Evolutionary conservation across 495 filamentous ascomycete species (phyloP).

Genomic region (Lophiostoma macrostomum): DNA sequence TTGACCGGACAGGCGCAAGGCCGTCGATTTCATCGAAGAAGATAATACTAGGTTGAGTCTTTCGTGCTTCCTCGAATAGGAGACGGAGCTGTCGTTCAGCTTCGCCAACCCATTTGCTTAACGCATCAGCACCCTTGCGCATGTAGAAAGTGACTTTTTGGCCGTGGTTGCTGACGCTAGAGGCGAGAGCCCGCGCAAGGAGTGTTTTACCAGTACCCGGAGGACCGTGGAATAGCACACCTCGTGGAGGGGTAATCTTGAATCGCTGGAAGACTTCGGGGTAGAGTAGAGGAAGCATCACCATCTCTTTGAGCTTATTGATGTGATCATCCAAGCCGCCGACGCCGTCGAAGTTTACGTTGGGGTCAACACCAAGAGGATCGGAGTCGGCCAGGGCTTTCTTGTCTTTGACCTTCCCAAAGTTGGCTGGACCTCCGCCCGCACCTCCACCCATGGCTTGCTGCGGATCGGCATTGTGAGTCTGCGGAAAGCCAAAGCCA

Average conservation of each 20-base stretch:
- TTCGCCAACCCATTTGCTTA: slow-evolving; percentile 99
- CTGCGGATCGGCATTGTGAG: slow-evolving; percentile 62
- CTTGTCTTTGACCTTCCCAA: slow-evolving; percentile 85
- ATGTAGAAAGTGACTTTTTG: slow-evolving; percentile 98
- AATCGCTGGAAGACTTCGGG: slow-evolving; percentile 92
- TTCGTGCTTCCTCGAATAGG: slow-evolving; percentile 92
- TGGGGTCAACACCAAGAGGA: slow-evolving; percentile 85
- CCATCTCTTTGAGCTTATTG: slow-evolving; percentile 97
- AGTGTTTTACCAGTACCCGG: slow-evolving; percentile 97
- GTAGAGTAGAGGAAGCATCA: slow-evolving; percentile 86
- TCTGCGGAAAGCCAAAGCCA: slow-evolving; percentile 56
- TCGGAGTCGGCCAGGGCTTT: slow-evolving; percentile 84
- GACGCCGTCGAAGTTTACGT: slow-evolving; percentile 87
- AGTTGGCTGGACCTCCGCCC: slow-evolving; percentile 72
- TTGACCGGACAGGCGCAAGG: slow-evolving; percentile 89
- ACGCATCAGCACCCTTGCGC: slow-evolving; percentile 93
- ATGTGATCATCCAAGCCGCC: slow-evolving; percentile 90
- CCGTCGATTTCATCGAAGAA: slow-evolving; percentile 99
- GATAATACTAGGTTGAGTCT: slow-evolving; percentile 95
- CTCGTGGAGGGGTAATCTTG: slow-evolving; percentile 86
- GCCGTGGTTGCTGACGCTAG: slow-evolving; percentile 73
- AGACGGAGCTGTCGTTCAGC: slow-evolving; percentile 90
- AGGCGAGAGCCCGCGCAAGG: slow-evolving; percentile 84
- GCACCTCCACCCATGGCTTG: slow-evolving; percentile 48
- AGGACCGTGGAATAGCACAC: slow-evolving; percentile 94